These are phyloP conservation scores for Trichoderma arundinaceum DNA, from an alignment of 2,329 filamentous ascomycete species.

Conservation along the genomic window DNA sequence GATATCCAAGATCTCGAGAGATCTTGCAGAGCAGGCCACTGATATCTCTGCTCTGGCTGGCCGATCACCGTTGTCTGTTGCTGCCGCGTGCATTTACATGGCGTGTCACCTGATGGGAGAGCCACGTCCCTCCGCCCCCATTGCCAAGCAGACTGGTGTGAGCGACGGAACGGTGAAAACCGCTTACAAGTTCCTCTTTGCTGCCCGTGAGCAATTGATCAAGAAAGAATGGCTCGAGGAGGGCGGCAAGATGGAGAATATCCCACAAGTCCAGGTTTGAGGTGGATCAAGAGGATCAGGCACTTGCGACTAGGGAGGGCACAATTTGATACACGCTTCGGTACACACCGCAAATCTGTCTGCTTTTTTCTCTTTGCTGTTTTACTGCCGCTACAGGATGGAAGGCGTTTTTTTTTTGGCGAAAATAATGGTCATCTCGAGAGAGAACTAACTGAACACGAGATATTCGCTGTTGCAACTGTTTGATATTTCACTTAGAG, in stretches of 20 bases:
- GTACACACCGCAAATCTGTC: constrained; percentile 4
- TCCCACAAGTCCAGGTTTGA: constrained; percentile 59
- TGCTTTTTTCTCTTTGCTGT: background rate
- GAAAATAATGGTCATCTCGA: background rate
- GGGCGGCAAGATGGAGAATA: constrained; percentile 72
- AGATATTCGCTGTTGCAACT: background rate
- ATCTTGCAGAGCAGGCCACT: constrained; percentile 78
- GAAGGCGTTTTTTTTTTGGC: background rate
- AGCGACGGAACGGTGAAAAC: constrained; percentile 97
- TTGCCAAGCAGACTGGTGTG: constrained; percentile 82
- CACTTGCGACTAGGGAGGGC: background rate
- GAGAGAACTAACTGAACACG: background rate
- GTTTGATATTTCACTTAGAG: constrained; percentile 14
- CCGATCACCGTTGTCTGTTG: constrained; percentile 90
- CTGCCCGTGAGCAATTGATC: constrained; percentile 74
- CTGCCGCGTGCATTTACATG: constrained; percentile 96
- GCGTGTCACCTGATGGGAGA: constrained; percentile 85
- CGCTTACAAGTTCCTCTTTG: constrained; percentile 87
- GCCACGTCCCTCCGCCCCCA: constrained; percentile 80
- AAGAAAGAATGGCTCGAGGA: constrained; percentile 75
- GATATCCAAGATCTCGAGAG: constrained; percentile 79
- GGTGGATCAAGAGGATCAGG: background rate
- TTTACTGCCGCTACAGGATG: background rate
- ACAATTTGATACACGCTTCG: background rate
- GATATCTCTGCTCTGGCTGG: constrained; percentile 83